These are phyloP conservation scores for Paspalum notatum DNA, from an alignment of 176 grass and related monocot genomes.

Conservation along the genomic window DNA sequence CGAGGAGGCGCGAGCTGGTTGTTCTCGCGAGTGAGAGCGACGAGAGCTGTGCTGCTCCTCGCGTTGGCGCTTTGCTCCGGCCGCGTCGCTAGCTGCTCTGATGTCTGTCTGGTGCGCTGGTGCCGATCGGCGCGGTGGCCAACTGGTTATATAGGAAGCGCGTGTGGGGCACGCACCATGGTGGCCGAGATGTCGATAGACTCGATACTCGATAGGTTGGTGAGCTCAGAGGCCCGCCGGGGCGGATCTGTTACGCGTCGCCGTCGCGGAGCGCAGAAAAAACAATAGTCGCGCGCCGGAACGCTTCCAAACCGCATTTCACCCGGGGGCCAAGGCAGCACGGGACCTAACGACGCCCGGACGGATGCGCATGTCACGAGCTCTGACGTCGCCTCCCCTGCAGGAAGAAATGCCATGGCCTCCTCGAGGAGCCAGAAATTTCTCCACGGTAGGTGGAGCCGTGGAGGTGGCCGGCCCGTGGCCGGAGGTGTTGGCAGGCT, in stretches of 20 bases:
- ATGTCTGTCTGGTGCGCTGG: neutral
- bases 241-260: conserved; percentile 20
- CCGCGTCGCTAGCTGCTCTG: neutral
- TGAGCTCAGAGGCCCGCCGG: neutral
- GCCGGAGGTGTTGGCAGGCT: neutral
- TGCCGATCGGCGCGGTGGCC: neutral
- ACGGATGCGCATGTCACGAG: neutral
- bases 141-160: conserved; percentile 42
- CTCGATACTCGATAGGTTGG: conserved; percentile 23
- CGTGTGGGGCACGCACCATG: neutral
- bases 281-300: neutral
- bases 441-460: neutral
- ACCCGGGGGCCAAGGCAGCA: neutral
- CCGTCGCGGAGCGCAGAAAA: neutral
- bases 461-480: neutral
- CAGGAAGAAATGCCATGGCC: neutral
- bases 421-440: neutral
- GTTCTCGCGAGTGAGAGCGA: neutral
- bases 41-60: neutral
- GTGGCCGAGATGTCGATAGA: neutral
- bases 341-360: neutral
- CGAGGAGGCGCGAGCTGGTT: neutral
- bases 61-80: neutral
- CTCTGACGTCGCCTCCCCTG: neutral
- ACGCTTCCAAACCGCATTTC: conserved; percentile 22